phyloP scores from a whole-genome alignment of 257 asterid genomes.

The Apocynum venetum region DNA sequence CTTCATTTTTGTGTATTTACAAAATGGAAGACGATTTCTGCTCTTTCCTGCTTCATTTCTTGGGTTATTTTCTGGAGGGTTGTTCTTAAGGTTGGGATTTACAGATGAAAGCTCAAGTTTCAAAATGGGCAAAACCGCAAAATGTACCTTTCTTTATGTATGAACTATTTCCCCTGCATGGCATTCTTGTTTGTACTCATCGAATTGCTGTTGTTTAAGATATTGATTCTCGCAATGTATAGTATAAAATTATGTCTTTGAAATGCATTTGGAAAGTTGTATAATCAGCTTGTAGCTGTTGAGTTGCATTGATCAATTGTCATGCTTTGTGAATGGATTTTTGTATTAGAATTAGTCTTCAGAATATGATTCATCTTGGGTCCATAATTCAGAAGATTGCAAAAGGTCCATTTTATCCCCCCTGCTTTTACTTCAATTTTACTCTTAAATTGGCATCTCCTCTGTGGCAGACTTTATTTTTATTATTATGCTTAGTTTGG shows the following conservation, averaged over 20 bases:
- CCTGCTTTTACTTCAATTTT: background rate
- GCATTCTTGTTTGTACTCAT: background rate
- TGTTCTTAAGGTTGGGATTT: background rate
- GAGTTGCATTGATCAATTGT: background rate
- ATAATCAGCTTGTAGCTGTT: background rate
- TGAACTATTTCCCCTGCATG: background rate
- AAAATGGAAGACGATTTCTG: background rate
- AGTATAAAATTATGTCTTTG: too few relatives aligned
- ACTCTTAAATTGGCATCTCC: background rate
- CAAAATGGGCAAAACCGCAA: background rate
- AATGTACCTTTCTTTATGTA: background rate
- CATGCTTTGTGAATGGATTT: background rate
- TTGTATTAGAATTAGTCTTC: background rate
- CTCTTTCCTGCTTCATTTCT: background rate
- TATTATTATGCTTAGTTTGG: background rate
- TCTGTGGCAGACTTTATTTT: background rate
- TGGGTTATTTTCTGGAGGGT: background rate
- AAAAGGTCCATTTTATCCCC: background rate
- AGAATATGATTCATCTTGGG: background rate
- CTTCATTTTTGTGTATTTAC: slow-evolving; percentile 8
- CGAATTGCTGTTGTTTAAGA: background rate
- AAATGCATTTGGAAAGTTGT: background rate
- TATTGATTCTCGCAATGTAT: background rate
- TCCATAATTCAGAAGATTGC: background rate
- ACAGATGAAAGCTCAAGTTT: background rate